Evolutionary conservation across 2,329 filamentous ascomycete species (phyloP).

Genomic region (Fusarium sp.): DNA sequence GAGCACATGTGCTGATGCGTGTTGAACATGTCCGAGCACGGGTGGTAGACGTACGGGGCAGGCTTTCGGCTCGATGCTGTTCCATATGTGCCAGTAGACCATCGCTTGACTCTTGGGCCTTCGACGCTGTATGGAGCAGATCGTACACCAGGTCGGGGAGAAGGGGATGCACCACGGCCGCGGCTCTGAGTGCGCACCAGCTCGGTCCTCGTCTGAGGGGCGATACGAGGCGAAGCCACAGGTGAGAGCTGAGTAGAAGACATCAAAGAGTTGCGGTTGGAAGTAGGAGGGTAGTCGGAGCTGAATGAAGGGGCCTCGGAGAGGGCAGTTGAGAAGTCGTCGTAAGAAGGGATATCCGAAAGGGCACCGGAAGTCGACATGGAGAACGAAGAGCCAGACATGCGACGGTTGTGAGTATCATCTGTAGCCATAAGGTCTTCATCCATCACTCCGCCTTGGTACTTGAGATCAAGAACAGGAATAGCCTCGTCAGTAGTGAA

Average conservation of each 20-base stretch:
- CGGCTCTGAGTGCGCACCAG: conserved; percentile 74
- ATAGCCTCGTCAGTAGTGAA: conserved; percentile 73
- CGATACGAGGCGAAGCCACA: conserved; percentile 76
- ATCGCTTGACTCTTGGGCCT: conserved; percentile 75
- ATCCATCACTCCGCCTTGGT: conserved; percentile 60
- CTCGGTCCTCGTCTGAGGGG: conserved; percentile 70
- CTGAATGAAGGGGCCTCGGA: conserved; percentile 76
- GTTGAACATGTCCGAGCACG: conserved; percentile 69
- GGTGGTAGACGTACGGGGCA: conserved; percentile 73
- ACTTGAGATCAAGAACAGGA: conserved; percentile 71
- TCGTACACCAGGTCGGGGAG: conserved; percentile 75
- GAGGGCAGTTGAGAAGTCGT: conserved; percentile 75
- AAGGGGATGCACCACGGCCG: conserved; percentile 75
- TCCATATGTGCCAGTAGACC: conserved; percentile 81
- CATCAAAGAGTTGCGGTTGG: conserved; percentile 77
- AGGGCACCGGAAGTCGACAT: conserved; percentile 75
- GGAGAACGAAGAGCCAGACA: conserved; percentile 80
- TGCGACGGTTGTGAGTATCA: conserved; percentile 67
- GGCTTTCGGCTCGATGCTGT: conserved; percentile 66
- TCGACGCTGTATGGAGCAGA: conserved; percentile 79
- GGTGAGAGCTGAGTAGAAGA: conserved; percentile 79
- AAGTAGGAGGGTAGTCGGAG: conserved; percentile 75
- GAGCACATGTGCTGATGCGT: conserved; percentile 65
- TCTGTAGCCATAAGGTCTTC: conserved; percentile 64
- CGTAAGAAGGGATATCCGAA: conserved; percentile 77